Conservation (phyloP, 495 filamentous ascomycete species). For the Pseudoneurospora amorphoporcata region DNA sequence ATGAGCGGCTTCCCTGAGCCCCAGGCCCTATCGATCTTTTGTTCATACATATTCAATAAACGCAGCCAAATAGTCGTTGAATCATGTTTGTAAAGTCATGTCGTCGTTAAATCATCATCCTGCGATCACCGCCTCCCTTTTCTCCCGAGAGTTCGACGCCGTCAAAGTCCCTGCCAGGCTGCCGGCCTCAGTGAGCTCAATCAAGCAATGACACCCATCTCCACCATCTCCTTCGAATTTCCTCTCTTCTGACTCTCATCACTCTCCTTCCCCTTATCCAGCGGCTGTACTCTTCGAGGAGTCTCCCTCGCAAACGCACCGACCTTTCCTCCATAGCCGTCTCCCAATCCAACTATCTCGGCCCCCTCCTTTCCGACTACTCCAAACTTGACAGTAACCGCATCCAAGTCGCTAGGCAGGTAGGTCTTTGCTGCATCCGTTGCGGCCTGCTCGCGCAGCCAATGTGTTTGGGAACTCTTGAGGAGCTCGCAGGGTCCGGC, state of each 20-base stretch:
- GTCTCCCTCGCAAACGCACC: neutral
- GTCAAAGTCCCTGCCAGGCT: neutral
- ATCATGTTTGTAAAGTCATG: neutral
- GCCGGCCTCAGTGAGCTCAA: neutral
- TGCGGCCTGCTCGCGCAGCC: conserved; percentile 9
- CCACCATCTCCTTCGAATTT: neutral
- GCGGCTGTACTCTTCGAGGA: neutral
- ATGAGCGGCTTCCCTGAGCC: neutral
- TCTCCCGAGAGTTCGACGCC: neutral
- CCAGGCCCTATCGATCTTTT: neutral
- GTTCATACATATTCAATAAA: neutral
- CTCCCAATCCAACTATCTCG: conserved; percentile 13
- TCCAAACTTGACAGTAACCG: conserved; percentile 11
- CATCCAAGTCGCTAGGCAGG: conserved; percentile 14
- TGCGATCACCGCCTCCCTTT: neutral
- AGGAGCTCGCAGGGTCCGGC: conserved; percentile 11
- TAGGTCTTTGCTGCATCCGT: conserved; percentile 18
- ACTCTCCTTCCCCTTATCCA: neutral
- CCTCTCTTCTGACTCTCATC: neutral
- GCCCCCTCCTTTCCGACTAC: conserved; percentile 6
- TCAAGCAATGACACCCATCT: neutral
- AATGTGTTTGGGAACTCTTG: conserved; percentile 20
- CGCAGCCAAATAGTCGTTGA: neutral
- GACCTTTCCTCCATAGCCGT: neutral
- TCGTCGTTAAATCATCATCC: neutral